These are phyloP conservation scores for Aspergillus spinulosporus DNA, from an alignment of 2,329 filamentous ascomycete genomes.

Conservation along the genomic window DNA sequence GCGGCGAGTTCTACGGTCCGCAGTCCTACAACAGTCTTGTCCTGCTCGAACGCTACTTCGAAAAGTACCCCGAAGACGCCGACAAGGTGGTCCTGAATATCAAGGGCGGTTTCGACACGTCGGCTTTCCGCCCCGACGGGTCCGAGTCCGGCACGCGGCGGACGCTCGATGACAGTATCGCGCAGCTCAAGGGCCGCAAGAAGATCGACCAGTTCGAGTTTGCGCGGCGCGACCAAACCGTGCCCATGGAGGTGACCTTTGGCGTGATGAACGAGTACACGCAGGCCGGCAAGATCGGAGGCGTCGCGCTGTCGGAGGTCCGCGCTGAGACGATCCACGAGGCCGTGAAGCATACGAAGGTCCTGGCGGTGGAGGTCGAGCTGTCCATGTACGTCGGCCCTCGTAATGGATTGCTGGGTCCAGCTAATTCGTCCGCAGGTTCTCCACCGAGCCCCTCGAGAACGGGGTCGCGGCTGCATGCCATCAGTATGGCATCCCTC, in stretches of 20 bases:
- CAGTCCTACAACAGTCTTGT: conserved; percentile 59
- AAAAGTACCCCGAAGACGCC: conserved; percentile 63
- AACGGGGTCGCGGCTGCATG: conserved; percentile 54
- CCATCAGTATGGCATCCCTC: conserved; percentile 64
- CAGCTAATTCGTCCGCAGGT: conserved; percentile 52
- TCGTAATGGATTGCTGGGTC: conserved; percentile 47
- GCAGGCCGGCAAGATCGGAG: conserved; percentile 47
- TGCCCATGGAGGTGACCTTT: conserved; percentile 51
- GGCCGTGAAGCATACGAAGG: conserved; percentile 34
- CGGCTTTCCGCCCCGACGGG: conserved; percentile 48
- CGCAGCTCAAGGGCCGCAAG: conserved; percentile 56
- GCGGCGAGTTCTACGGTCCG: conserved; percentile 65
- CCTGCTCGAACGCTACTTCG: conserved; percentile 63
- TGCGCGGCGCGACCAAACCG: conserved; percentile 57
- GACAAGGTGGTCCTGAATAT: conserved; percentile 62
- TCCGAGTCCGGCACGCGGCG: conserved; percentile 56
- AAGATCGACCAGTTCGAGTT: conserved; percentile 63
- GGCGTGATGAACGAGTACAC: conserved; percentile 40
- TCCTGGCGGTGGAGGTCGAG: conserved; percentile 62
- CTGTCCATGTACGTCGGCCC: conserved; percentile 53
- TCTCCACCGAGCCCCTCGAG: conserved; percentile 50
- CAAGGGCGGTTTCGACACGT: conserved; percentile 56
- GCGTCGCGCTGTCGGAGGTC: conserved; percentile 47
- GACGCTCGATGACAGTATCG: conserved; percentile 60
- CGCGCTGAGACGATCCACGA: conserved; percentile 46